A percentile compares a stretch with the other conserved stretches of the same genome.
Conservation (phyloP, 768 basidiomycete species). For the Tylopilus balloui region DNA sequence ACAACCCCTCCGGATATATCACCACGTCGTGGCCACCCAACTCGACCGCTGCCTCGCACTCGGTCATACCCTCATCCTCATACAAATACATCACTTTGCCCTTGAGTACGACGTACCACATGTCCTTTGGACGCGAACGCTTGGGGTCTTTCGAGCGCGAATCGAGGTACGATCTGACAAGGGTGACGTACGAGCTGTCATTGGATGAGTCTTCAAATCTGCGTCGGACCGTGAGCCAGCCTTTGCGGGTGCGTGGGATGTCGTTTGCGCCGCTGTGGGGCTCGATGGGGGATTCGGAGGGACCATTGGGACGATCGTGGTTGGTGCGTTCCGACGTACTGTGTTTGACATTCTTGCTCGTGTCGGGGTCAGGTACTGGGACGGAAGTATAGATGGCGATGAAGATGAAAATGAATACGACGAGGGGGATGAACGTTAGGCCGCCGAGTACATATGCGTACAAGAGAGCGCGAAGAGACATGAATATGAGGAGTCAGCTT, state of each 20-base stretch:
- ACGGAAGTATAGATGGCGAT: conserved; percentile 78
- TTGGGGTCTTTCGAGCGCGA: conserved; percentile 82
- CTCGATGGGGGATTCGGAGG: conserved; percentile 24
- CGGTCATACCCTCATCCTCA: conserved; percentile 86
- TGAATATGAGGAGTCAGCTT: neutral
- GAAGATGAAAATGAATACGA: conserved; percentile 54
- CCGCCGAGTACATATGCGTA: conserved; percentile 90
- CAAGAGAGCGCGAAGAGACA: conserved; percentile 67
- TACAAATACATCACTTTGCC: conserved; percentile 89
- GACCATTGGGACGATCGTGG: conserved; percentile 27
- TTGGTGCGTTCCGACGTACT: conserved; percentile 11
- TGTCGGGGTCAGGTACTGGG: conserved; percentile 60
- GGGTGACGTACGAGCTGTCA: conserved; percentile 72
- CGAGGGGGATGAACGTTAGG: conserved; percentile 81
- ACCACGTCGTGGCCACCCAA: conserved; percentile 72
- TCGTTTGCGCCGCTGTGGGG: conserved; percentile 42
- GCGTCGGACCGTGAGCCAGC: conserved; percentile 79
- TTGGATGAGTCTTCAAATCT: conserved; percentile 64
- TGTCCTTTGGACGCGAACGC: conserved; percentile 80
- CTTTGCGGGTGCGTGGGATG: conserved; percentile 61
- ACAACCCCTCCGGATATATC: conserved; percentile 67
- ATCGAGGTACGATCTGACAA: conserved; percentile 77
- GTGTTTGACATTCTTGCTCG: conserved; percentile 36
- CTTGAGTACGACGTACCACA: conserved; percentile 91
- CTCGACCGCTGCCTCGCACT: conserved; percentile 89